Conservation (phyloP, 768 basidiomycete species). For the Phanerodontia chrysosporium region DNA sequence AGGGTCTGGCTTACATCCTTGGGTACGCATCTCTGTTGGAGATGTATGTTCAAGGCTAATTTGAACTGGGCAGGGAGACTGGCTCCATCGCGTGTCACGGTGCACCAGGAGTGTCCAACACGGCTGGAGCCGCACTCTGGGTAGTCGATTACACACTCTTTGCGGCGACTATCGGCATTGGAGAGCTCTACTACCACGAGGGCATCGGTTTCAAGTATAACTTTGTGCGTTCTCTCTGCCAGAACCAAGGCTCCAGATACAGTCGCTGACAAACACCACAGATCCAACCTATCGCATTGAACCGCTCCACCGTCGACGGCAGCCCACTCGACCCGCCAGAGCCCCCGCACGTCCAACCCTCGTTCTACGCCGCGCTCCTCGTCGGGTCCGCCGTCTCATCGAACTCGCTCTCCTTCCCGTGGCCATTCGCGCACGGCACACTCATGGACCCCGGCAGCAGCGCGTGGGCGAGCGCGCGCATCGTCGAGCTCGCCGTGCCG, state of each 20-base stretch:
- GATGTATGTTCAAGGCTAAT: conserved; percentile 35
- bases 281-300: conserved; percentile 62
- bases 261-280: conserved; percentile 19
- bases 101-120: conserved; percentile 56
- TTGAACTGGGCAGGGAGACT: conserved; percentile 21
- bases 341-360: conserved; percentile 58
- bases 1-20: conserved; percentile 52
- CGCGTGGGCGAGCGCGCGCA: conserved; percentile 33
- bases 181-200: conserved; percentile 57
- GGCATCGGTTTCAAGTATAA: conserved; percentile 73
- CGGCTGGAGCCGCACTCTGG: conserved; percentile 70
- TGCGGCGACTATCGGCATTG: conserved; percentile 51
- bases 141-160: conserved; percentile 60
- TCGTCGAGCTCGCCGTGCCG: conserved; percentile 46
- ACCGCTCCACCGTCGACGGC: conserved; percentile 54
- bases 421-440: background rate
- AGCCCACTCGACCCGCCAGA: conserved; percentile 43
- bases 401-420: background rate
- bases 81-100: conserved; percentile 37
- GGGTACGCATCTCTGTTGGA: conserved; percentile 31
- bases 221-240: conserved; percentile 34
- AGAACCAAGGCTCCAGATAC: background rate
- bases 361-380: conserved; percentile 63
- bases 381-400: conserved; percentile 46
- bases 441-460: conserved; percentile 23